Percentiles rank a stretch among this genome's conserved stretches.
Conservation (phyloP, 768 basidiomycete species). For the Suillus spraguei region DNA sequence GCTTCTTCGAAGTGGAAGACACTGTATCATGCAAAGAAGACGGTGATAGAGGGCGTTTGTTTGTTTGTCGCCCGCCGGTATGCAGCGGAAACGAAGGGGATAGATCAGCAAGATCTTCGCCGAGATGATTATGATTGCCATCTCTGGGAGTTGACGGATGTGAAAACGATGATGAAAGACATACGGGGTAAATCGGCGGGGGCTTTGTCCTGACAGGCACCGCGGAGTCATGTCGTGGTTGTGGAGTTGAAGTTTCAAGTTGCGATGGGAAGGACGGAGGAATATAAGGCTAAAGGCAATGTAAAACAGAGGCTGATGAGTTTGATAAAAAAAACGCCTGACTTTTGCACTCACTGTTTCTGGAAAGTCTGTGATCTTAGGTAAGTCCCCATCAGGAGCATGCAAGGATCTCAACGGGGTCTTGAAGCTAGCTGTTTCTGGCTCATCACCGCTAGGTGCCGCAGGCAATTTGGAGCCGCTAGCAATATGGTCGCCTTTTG, state of each 20-base stretch:
- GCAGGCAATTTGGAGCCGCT: slow-evolving; percentile 18
- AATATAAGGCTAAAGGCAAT: slow-evolving; percentile 41
- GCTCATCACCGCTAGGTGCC: slow-evolving; percentile 7
- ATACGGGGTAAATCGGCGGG: slow-evolving; percentile 38
- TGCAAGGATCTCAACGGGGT: slow-evolving; percentile 10
- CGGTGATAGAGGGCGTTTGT: slow-evolving; percentile 33
- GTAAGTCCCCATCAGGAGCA: slow-evolving; percentile 13
- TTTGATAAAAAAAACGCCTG: slow-evolving; percentile 9
- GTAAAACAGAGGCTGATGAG: slow-evolving; percentile 19
- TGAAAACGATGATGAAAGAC: slow-evolving; percentile 28
- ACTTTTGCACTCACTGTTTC: slow-evolving; percentile 37
- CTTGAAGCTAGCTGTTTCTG: slow-evolving; percentile 10
- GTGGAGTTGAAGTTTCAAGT: slow-evolving; percentile 57
- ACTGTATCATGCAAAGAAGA: slow-evolving; percentile 29
- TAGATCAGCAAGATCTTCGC: slow-evolving; percentile 14
- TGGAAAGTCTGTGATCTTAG: slow-evolving; percentile 37
- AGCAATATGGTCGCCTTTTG: slow-evolving; percentile 15
- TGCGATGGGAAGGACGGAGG: slow-evolving; percentile 60
- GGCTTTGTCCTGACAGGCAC: slow-evolving; percentile 42
- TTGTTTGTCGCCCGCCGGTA: slow-evolving; percentile 18
- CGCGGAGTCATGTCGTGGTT: slow-evolving; percentile 18
- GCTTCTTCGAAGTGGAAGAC: slow-evolving; percentile 22
- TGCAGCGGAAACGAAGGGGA: slow-evolving; percentile 21
- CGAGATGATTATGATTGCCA: slow-evolving; percentile 16
- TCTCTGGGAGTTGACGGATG: slow-evolving; percentile 24